These are phyloP conservation scores for Spongospora subterranea DNA, from an alignment of 208 protist species.

Conservation along the genomic window DNA sequence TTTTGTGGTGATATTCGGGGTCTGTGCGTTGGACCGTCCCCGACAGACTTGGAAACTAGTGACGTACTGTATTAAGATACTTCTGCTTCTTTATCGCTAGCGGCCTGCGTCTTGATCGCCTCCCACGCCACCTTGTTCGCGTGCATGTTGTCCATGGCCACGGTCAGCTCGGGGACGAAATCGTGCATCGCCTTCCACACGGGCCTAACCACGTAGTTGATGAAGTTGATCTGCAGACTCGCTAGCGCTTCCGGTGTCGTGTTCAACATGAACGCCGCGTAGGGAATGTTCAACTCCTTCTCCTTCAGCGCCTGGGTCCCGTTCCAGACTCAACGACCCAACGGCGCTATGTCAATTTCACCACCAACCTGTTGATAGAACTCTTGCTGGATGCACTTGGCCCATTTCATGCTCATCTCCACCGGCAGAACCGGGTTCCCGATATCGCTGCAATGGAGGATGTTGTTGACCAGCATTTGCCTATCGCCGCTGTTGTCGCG, in stretches of 20 bases:
- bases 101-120: not conserved
- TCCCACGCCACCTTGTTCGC: conserved; percentile 11
- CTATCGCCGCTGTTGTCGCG: not conserved
- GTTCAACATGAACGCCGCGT: conserved; percentile 61
- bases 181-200: conserved; percentile 43
- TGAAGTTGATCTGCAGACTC: conserved; percentile 54
- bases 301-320: conserved; percentile 61
- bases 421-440: conserved; percentile 26
- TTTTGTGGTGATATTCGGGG: no score
- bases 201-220: conserved; percentile 58
- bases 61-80: no score
- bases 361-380: conserved; percentile 61
- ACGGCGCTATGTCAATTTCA: conserved; percentile 55
- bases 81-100: no score
- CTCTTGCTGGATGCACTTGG: conserved; percentile 17
- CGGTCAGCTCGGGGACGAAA: conserved; percentile 11
- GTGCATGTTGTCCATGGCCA: conserved; percentile 40
- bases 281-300: conserved; percentile 13
- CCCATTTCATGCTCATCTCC: conserved; percentile 4
- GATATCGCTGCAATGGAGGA: conserved; percentile 46
- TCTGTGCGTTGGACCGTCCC: no score
- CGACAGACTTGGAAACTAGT: no score
- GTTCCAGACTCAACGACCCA: conserved; percentile 72
- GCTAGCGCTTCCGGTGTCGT: not conserved
- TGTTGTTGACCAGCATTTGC: conserved; percentile 46